These are phyloP conservation scores for Erysimum cheiranthoides DNA, from an alignment of 345 rosid genomes.

Conservation along the genomic window DNA sequence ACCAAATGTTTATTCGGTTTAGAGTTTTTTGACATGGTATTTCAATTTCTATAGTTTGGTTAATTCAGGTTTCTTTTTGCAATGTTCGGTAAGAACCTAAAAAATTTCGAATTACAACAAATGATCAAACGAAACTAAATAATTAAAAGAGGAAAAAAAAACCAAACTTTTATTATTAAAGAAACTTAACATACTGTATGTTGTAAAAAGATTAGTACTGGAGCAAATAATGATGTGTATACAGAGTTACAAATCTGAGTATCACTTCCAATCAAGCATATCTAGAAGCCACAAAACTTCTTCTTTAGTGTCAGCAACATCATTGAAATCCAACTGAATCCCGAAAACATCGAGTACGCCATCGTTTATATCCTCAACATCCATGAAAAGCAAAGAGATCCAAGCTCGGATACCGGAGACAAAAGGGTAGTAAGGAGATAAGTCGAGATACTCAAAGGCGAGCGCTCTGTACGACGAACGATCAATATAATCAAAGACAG, in stretches of 20 bases:
- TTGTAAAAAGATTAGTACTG: background rate
- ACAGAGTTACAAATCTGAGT: constrained; percentile 12
- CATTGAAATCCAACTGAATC: constrained; percentile 85
- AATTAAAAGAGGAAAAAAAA: background rate
- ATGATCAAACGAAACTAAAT: background rate
- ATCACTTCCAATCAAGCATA: constrained; percentile 96
- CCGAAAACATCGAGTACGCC: constrained; percentile 73
- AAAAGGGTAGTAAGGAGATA: constrained; percentile 84
- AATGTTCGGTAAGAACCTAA: background rate
- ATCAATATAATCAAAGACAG: constrained; percentile 78
- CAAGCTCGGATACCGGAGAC: constrained; percentile 78
- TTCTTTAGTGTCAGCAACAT: constrained; percentile 78
- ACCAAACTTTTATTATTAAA: background rate
- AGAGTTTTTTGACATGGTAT: too few relatives aligned
- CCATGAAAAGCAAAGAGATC: constrained; percentile 83
- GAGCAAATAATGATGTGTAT: background rate
- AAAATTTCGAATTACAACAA: background rate
- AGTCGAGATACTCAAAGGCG: constrained; percentile 82
- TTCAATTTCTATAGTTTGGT: background rate
- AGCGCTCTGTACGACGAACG: constrained; percentile 67
- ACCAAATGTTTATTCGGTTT: too few relatives aligned
- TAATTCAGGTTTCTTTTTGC: background rate
- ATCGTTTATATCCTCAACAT: constrained; percentile 63
- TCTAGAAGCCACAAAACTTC: constrained; percentile 93
- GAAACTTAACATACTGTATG: background rate